Conservation (phyloP, 164 flowering plant genomes). For the Taxillus chinensis region DNA sequence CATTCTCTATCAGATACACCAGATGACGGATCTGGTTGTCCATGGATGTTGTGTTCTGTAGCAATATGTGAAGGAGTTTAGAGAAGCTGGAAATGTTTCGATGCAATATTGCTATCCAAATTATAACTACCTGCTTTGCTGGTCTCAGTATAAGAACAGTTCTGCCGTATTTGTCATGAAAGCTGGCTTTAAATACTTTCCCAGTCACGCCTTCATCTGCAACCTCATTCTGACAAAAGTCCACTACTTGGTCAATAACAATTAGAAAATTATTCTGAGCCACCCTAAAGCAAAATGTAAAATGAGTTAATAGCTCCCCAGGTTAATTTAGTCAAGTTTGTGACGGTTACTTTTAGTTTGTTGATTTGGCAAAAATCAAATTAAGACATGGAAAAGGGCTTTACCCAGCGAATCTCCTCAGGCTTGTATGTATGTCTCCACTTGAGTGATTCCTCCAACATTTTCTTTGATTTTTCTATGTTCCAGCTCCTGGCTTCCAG, state of each 20-base stretch:
- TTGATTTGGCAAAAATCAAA: too few relatives aligned
- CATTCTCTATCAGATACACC: conserved; percentile 86
- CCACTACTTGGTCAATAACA: not conserved
- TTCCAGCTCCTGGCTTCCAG: conserved; percentile 91
- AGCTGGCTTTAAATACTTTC: conserved; percentile 68
- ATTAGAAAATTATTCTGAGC: too few relatives aligned
- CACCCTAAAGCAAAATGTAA: too few relatives aligned
- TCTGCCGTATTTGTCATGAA: conserved; percentile 70
- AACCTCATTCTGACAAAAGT: conserved; percentile 51
- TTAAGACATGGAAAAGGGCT: too few relatives aligned
- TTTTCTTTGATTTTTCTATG: conserved; percentile 78
- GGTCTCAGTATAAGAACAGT: conserved; percentile 67
- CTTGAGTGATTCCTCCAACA: conserved; percentile 78
- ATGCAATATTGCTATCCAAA: not conserved
- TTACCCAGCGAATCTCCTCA: conserved; percentile 95
- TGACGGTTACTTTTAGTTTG: too few relatives aligned
- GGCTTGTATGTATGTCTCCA: conserved; percentile 90
- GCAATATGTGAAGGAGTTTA: too few relatives aligned
- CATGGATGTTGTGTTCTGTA: conserved; percentile 66
- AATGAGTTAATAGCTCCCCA: too few relatives aligned
- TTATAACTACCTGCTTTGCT: conserved; percentile 43
- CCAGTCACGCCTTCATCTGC: conserved; percentile 90
- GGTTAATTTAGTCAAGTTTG: too few relatives aligned
- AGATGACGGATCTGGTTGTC: conserved; percentile 81
- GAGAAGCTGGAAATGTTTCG: too few relatives aligned